Conservation (phyloP, 2,329 filamentous ascomycete genomes). For the Seiridium cupressi region DNA sequence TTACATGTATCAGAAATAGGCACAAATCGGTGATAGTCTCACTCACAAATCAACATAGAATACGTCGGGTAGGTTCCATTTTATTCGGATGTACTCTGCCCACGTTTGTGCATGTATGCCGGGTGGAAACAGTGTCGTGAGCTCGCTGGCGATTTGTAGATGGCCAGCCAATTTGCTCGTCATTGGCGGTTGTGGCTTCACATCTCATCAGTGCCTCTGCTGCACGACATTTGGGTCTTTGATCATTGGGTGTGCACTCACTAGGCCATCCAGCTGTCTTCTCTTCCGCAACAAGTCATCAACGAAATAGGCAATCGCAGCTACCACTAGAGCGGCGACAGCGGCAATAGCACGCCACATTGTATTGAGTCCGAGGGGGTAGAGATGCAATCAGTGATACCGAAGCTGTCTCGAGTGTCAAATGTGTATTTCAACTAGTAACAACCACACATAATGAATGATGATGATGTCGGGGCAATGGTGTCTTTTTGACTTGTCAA, state of each 20-base stretch:
- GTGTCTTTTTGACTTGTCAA: too few species aligned
- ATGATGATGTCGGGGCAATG: too few species aligned
- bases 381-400: too few species aligned
- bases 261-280: not conserved
- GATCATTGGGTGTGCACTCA: not conserved
- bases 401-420: too few species aligned
- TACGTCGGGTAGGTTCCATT: not conserved
- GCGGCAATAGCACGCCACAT: slow-evolving; percentile 35
- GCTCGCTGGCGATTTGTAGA: not conserved
- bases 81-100: not conserved
- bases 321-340: slow-evolving; percentile 38
- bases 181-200: slow-evolving; percentile 3
- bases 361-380: too few species aligned
- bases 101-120: not conserved
- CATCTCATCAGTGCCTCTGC: not conserved
- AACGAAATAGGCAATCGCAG: slow-evolving; percentile 9
- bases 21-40: not conserved
- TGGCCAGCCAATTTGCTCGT: not conserved
- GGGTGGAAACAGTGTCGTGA: not conserved
- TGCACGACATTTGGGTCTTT: not conserved
- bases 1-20: not conserved
- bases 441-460: too few species aligned
- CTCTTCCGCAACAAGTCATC: slow-evolving; percentile 1
- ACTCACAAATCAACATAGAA: slow-evolving; percentile 2
- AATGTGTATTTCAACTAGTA: too few species aligned